These are phyloP conservation scores for Suaeda aralocaspica DNA, from an alignment of 148 eudicot species.

Conservation along the genomic window DNA sequence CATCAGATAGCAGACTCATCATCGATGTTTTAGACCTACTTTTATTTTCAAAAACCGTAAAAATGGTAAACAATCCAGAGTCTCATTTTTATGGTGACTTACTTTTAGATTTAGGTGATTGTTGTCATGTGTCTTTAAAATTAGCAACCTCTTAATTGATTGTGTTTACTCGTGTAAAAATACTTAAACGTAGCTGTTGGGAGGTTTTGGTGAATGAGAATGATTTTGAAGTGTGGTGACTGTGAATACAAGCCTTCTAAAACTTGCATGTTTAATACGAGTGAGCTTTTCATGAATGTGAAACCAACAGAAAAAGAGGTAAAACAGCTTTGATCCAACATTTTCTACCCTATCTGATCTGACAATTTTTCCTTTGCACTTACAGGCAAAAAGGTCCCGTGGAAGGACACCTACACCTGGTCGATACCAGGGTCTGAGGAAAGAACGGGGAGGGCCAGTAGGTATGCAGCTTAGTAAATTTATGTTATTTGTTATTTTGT, in stretches of 20 bases:
- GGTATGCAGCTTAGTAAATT: slow-evolving; percentile 10
- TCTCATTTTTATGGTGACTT: slow-evolving; percentile 21
- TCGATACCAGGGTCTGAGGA: slow-evolving; percentile 54
- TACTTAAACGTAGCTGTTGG: background rate
- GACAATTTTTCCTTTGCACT: slow-evolving; percentile 21
- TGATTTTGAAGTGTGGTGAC: background rate
- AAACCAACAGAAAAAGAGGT: background rate
- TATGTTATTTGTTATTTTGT: background rate
- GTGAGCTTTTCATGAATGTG: slow-evolving; percentile 8
- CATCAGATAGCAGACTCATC: slow-evolving; percentile 36
- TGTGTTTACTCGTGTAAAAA: background rate
- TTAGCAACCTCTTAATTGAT: background rate
- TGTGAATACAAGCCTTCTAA: background rate
- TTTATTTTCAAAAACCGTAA: slow-evolving; percentile 32
- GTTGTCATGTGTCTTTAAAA: background rate
- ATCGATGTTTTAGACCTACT: slow-evolving; percentile 37
- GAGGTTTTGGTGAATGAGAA: background rate
- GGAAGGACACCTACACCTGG: slow-evolving; percentile 87
- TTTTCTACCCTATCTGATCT: slow-evolving; percentile 2
- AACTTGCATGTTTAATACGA: background rate
- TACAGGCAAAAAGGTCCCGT: slow-evolving; percentile 65
- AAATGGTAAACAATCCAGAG: slow-evolving; percentile 31
- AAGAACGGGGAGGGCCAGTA: slow-evolving; percentile 35
- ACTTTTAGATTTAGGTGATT: slow-evolving; percentile 6
- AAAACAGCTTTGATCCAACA: background rate